Evolutionary conservation across 495 filamentous ascomycete species (phyloP).

Genomic region (Neurospora tetrasperma): DNA sequence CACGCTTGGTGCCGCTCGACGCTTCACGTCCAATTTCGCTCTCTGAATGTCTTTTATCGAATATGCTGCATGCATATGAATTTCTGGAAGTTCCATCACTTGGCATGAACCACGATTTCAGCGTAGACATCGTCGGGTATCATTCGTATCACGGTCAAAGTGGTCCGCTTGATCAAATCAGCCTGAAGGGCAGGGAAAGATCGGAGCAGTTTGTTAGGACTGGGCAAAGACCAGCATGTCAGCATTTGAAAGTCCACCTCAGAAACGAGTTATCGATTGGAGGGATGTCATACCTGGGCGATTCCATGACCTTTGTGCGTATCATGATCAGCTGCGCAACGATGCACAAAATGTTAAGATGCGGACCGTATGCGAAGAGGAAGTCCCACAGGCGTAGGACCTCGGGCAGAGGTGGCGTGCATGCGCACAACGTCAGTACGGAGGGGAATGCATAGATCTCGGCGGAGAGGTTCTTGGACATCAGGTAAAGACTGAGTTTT

Average conservation of each 20-base stretch:
- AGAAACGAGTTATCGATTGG: not conserved
- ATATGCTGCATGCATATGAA: not conserved
- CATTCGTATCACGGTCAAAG: slow-evolving; percentile 68
- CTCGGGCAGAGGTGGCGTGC: slow-evolving; percentile 92
- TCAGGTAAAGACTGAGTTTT: slow-evolving; percentile 73
- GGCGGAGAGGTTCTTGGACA: slow-evolving; percentile 75
- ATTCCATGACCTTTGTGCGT: slow-evolving; percentile 69
- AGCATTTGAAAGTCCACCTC: not conserved
- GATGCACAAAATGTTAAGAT: slow-evolving; percentile 92
- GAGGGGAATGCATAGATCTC: slow-evolving; percentile 97
- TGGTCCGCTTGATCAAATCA: slow-evolving; percentile 66
- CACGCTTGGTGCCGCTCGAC: not conserved
- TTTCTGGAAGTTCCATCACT: slow-evolving; percentile 28
- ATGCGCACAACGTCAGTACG: slow-evolving; percentile 88
- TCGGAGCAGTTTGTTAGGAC: slow-evolving; percentile 82
- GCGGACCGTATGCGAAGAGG: slow-evolving; percentile 86
- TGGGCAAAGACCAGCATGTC: slow-evolving; percentile 25
- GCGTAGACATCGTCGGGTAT: slow-evolving; percentile 84
- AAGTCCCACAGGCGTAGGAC: slow-evolving; percentile 98
- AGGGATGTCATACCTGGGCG: slow-evolving; percentile 55
- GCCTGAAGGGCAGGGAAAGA: slow-evolving; percentile 82
- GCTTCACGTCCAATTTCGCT: not conserved
- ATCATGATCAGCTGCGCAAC: slow-evolving; percentile 91
- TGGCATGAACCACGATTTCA: slow-evolving; percentile 78
- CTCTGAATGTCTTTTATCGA: not conserved